Percentiles rank a stretch among this genome's conserved stretches.
These are phyloP conservation scores for Rhizopogon salebrosus DNA, from an alignment of 768 basidiomycete species.

Conservation along the genomic window DNA sequence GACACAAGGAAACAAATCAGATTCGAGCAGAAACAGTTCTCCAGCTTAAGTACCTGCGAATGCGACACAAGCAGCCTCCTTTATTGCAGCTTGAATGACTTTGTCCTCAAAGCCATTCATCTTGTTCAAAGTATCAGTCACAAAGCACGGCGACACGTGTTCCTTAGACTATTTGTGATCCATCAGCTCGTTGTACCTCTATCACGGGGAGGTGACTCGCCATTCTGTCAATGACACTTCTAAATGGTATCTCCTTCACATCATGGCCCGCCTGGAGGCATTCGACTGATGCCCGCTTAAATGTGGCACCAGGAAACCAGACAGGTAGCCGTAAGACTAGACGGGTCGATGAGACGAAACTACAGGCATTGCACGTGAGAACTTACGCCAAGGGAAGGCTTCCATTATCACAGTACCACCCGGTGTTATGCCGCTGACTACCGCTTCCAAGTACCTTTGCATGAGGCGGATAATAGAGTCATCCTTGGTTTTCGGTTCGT, in stretches of 20 bases:
- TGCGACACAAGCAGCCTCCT: conserved; percentile 8
- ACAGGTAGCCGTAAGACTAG: conserved; percentile 9
- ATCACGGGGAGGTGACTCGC: conserved; percentile 11
- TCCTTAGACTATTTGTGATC: no score
- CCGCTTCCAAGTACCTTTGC: neutral
- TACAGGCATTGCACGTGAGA: no score
- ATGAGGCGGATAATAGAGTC: neutral
- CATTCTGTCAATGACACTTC: conserved; percentile 20
- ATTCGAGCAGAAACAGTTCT: neutral
- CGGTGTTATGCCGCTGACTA: no score
- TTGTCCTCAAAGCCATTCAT: no score
- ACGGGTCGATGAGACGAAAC: neutral
- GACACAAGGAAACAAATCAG: neutral
- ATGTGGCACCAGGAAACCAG: conserved; percentile 33
- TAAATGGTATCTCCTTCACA: conserved; percentile 24
- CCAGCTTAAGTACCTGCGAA: conserved; percentile 11
- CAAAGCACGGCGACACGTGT: no score
- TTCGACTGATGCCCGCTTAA: conserved; percentile 22
- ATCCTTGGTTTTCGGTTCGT: neutral
- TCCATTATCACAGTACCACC: no score
- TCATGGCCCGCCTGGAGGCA: conserved; percentile 16
- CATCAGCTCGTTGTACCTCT: no score
- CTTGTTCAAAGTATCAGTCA: no score
- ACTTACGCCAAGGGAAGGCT: no score
- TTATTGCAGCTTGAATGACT: neutral